Evolutionary conservation across 495 filamentous ascomycete genomes (phyloP).

Genomic region (Podospora didyma): DNA sequence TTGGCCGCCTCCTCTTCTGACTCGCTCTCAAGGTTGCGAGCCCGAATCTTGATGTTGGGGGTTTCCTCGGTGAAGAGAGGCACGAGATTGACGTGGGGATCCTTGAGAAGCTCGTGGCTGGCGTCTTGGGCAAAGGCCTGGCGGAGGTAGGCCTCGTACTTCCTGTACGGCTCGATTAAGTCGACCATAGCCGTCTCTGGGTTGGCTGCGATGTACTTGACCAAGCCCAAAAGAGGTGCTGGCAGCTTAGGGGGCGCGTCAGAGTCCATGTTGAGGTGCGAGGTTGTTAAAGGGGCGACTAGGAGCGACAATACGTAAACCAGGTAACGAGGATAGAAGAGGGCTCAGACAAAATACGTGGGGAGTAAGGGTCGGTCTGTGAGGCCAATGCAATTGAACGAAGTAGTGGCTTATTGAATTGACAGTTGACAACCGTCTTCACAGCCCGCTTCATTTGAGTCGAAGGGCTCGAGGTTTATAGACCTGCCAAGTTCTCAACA

Average conservation of each 20-base stretch:
- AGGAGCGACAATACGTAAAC: too few species aligned
- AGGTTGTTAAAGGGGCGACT: too few species aligned
- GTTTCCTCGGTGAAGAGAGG: conserved; percentile 63
- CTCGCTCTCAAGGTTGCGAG: conserved; percentile 58
- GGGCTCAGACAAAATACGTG: too few species aligned
- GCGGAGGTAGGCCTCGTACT: conserved; percentile 63
- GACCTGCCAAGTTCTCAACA: too few species aligned
- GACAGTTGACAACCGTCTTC: too few species aligned
- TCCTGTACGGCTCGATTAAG: conserved; percentile 63
- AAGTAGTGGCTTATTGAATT: too few species aligned
- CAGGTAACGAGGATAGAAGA: too few species aligned
- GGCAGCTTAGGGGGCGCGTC: conserved; percentile 41
- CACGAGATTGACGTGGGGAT: conserved; percentile 62
- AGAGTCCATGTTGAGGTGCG: conserved; percentile 27
- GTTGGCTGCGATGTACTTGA: conserved; percentile 45
- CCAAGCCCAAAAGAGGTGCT: conserved; percentile 36
- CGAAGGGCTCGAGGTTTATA: too few species aligned
- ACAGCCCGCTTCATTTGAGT: too few species aligned
- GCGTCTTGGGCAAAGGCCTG: conserved; percentile 70
- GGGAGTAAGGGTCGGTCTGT: too few species aligned
- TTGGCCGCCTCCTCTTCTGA: conserved; percentile 53
- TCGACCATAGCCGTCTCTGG: conserved; percentile 50
- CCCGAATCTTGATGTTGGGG: conserved; percentile 52
- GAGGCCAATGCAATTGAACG: too few species aligned
- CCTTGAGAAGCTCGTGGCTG: conserved; percentile 50